phyloP scores from a whole-genome alignment of 2,329 filamentous ascomycete species.

The Bipolaris zeicola region DNA sequence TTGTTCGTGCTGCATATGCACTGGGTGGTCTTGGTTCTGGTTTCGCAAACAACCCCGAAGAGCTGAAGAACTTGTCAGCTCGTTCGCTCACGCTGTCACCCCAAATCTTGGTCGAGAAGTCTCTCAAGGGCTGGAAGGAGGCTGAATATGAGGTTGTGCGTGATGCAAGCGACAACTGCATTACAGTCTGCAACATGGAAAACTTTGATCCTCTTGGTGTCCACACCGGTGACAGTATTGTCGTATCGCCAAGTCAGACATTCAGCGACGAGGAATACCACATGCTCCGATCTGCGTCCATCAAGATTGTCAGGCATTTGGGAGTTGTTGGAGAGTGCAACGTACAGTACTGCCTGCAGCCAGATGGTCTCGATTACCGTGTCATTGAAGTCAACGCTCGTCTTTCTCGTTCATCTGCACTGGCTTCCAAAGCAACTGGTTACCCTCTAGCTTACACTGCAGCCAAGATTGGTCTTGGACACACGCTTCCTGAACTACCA shows the following conservation, averaged over 20 bases:
- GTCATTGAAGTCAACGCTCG: slow-evolving; percentile 99
- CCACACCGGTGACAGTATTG: slow-evolving; percentile 98
- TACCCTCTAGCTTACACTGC: slow-evolving; percentile 97
- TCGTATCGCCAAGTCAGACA: slow-evolving; percentile 95
- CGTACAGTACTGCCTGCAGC: slow-evolving; percentile 95
- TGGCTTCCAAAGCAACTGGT: slow-evolving; percentile 97
- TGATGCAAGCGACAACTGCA: slow-evolving; percentile 97
- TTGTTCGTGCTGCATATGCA: slow-evolving; percentile 95
- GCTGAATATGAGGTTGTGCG: slow-evolving; percentile 98
- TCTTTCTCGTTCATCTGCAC: slow-evolving; percentile 93
- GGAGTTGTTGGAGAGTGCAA: slow-evolving; percentile 99
- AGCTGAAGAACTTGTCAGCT: slow-evolving; percentile 91
- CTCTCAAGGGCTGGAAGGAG: slow-evolving; percentile 99
- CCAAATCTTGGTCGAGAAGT: slow-evolving; percentile 98
- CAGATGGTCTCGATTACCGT: slow-evolving; percentile 95
- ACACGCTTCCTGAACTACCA: slow-evolving; percentile 92
- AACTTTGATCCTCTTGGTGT: slow-evolving; percentile 98
- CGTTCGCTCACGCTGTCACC: slow-evolving; percentile 91
- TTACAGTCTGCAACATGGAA: slow-evolving; percentile 98
- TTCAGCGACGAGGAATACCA: slow-evolving; percentile 98
- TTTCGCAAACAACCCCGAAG: slow-evolving; percentile 91
- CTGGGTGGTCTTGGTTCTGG: slow-evolving; percentile 95
- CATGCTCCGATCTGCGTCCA: slow-evolving; percentile 96
- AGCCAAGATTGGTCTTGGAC: slow-evolving; percentile 95
- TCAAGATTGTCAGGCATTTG: slow-evolving; percentile 97